Evolutionary conservation across 805 yeast genomes (phyloP).

Genomic region (Wickerhamomyces bovis): DNA sequence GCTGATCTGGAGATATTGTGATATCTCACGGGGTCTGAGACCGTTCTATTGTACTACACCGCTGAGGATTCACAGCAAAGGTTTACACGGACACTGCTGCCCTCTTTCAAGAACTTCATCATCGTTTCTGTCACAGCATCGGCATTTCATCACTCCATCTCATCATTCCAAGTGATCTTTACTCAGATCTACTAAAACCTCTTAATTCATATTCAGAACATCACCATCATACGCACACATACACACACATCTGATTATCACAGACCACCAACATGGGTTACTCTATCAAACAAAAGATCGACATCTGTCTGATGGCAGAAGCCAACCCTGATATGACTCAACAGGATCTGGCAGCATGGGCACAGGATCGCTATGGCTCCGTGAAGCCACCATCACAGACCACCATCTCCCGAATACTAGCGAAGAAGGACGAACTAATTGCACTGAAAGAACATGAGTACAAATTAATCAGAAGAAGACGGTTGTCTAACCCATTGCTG

Average conservation of each 20-base stretch:
- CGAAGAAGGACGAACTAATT: slow-evolving; percentile 47
- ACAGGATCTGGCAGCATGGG: slow-evolving; percentile 59
- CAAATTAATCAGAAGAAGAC: slow-evolving; percentile 41
- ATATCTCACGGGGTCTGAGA: too few relatives aligned
- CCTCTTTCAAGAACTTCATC: neutral
- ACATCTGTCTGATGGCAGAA: slow-evolving; percentile 61
- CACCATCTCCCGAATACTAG: slow-evolving; percentile 55
- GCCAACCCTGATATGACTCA: slow-evolving; percentile 67
- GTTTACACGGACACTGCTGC: neutral
- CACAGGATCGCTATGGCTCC: slow-evolving; percentile 46
- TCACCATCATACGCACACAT: neutral
- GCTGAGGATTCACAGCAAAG: neutral
- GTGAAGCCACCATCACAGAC: slow-evolving; percentile 58
- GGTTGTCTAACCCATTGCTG: slow-evolving; percentile 46
- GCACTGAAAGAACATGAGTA: slow-evolving; percentile 47
- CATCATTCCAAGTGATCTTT: neutral
- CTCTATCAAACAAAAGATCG: slow-evolving; percentile 56
- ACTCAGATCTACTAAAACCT: neutral
- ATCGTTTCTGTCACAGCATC: neutral
- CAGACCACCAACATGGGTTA: slow-evolving; percentile 38
- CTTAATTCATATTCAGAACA: neutral
- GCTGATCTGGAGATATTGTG: too few relatives aligned
- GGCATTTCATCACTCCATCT: neutral
- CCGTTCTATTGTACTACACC: neutral
- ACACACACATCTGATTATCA: neutral